Evolutionary conservation across 2,329 filamentous ascomycete species (phyloP).

Genomic region (Rhynchosporium agropyri): DNA sequence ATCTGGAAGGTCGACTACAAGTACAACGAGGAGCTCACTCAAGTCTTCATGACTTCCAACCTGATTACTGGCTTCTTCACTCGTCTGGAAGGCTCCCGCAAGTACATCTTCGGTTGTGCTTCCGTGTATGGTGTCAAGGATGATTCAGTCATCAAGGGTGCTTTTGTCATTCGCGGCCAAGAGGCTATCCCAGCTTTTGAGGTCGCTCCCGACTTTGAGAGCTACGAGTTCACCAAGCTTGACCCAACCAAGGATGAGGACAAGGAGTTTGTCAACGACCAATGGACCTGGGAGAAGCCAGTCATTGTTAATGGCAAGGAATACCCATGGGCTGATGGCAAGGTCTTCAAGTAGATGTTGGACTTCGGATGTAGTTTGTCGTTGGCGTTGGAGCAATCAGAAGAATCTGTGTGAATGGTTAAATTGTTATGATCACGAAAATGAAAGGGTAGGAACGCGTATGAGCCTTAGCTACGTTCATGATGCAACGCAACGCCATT

Average conservation of each 20-base stretch:
- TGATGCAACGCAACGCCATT: slow-evolving; percentile 9
- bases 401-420: slow-evolving; percentile 7
- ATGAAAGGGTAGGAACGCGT: slow-evolving; percentile 9
- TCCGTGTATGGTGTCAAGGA: slow-evolving; percentile 90
- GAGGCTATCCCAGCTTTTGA: slow-evolving; percentile 86
- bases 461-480: slow-evolving; percentile 5
- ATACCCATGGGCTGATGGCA: slow-evolving; percentile 86
- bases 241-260: slow-evolving; percentile 85
- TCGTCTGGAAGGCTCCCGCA: slow-evolving; percentile 95
- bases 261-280: slow-evolving; percentile 79
- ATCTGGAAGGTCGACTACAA: slow-evolving; percentile 96
- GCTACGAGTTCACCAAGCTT: slow-evolving; percentile 95
- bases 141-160: slow-evolving; percentile 88
- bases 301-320: slow-evolving; percentile 81
- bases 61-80: slow-evolving; percentile 97
- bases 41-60: slow-evolving; percentile 99
- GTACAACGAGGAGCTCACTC: slow-evolving; percentile 97
- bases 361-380: slow-evolving; percentile 25
- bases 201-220: slow-evolving; percentile 96
- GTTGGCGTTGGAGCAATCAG: slow-evolving; percentile 31
- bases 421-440: slow-evolving; percentile 34
- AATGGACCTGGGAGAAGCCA: slow-evolving; percentile 92
- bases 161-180: slow-evolving; percentile 92
- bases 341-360: slow-evolving; percentile 93
- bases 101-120: slow-evolving; percentile 91